These are phyloP conservation scores for Dryadomyces quercivorus DNA, from an alignment of 2,329 filamentous ascomycete genomes.

Conservation along the genomic window DNA sequence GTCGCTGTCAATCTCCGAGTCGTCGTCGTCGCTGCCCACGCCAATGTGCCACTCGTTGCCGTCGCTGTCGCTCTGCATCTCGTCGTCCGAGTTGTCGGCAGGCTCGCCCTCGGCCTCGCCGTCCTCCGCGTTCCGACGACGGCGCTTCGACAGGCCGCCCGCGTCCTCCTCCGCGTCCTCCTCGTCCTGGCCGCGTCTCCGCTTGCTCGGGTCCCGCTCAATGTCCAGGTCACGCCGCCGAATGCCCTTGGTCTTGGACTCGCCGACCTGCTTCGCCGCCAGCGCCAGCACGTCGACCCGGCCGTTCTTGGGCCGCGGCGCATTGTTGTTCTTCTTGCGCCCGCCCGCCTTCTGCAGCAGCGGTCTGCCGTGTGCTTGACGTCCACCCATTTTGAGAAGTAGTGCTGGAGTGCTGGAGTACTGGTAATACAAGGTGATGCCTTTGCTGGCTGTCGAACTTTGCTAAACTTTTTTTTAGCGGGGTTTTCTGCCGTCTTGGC, in stretches of 20 bases:
- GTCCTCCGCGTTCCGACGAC: conserved; percentile 29
- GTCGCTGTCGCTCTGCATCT: conserved; percentile 72
- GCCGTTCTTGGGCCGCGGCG: conserved; percentile 30
- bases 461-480: conserved; percentile 8
- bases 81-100: conserved; percentile 41
- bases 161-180: conserved; percentile 31
- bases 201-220: conserved; percentile 27
- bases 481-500: conserved; percentile 10
- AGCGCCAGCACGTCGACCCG: conserved; percentile 43
- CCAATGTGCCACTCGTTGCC: conserved; percentile 80
- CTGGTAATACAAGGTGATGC: not conserved
- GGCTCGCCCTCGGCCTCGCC: conserved; percentile 20
- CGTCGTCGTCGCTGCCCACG: conserved; percentile 43
- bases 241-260: conserved; percentile 20
- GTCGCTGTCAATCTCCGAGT: conserved; percentile 54
- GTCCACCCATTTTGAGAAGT: conserved; percentile 35
- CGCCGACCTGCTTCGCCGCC: conserved; percentile 38
- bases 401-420: too few species aligned
- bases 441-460: not conserved
- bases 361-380: conserved; percentile 45
- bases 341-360: conserved; percentile 23
- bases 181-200: conserved; percentile 31
- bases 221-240: conserved; percentile 37
- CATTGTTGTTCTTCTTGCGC: conserved; percentile 12
- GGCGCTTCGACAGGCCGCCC: conserved; percentile 18